A percentile compares a stretch with the other conserved stretches of the same genome.
phyloP scores from a whole-genome alignment of 495 filamentous ascomycete genomes.

The Thozetella sp. region DNA sequence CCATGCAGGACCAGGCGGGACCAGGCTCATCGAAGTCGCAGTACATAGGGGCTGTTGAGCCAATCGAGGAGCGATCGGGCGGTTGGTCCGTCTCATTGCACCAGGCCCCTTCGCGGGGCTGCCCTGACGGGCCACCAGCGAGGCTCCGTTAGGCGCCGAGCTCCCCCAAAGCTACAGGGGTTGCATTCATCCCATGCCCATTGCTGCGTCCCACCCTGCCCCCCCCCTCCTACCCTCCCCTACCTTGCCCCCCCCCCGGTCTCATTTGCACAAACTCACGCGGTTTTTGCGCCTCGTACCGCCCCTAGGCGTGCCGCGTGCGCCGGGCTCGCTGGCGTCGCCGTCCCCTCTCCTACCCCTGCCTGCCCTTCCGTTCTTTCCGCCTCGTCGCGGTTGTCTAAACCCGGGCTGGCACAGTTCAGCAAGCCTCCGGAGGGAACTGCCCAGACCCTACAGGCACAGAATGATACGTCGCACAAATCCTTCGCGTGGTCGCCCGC shows the following conservation, averaged over 20 bases:
- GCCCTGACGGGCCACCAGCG: conserved; percentile 37
- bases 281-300: conserved; percentile 29
- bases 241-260: conserved; percentile 13
- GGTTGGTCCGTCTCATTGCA: conserved; percentile 44
- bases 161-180: conserved; percentile 37
- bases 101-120: conserved; percentile 33
- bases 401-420: background rate
- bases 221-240: conserved; percentile 22
- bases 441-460: background rate
- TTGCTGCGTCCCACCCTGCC: conserved; percentile 20
- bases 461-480: background rate
- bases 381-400: no score
- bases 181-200: conserved; percentile 24
- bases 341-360: no score
- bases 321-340: conserved; percentile 4
- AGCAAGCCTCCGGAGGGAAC: background rate
- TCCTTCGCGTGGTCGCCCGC: background rate
- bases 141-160: conserved; percentile 53
- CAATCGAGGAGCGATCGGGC: conserved; percentile 37
- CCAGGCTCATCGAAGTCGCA: no score
- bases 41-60: conserved; percentile 11
- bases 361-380: background rate
- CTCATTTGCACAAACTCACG: background rate
- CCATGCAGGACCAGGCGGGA: background rate
- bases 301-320: conserved; percentile 25